Base-by-base conservation (phyloP, 768 basidiomycete species). In the Tulasnella sp. region DNA sequence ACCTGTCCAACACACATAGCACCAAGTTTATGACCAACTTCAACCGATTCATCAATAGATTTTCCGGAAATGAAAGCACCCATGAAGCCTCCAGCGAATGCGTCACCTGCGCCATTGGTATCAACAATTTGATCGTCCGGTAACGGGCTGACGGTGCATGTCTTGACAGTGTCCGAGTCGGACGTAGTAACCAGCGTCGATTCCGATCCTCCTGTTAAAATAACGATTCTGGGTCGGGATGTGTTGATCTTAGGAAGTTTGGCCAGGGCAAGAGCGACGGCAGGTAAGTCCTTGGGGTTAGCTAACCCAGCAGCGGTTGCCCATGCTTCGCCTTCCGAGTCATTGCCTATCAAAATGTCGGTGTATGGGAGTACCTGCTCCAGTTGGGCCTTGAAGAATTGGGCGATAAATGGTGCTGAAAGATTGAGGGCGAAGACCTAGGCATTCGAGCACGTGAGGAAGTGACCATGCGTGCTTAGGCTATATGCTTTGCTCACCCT, bases 61-160 rank as follows among this genome's bases (percentile, higher is more conserved):
- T 89, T 96, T 11, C 90, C 92, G 34, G 77, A 69, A 50, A 88
- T 82, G 56, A 79, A 75, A 1, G 84, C 93, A 49, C 89, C 96
- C 52, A 97, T 70, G 78, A 98, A 93, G 36, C 88, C 96, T 58
- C 94, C 96, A 23, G 92, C 91, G 65, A 99, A 98, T 40, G 89
- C 90, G 68, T 99, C 94, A 40, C 96, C 96, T 19, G 96, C 96
- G 50, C 89, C 96, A 70, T 99, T 99, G 46, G 96, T 98, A 69
- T 99, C 96, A 58, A 96, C 84, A 63, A 96, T 92, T 69, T 82
- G 64, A 37, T 73, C 76, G 53, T 76, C 74, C 43, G 66, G 63
- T 58, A 94, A 72, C 36, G 75, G 71, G 51, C 72, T 67, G 49
- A 94, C 88, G 3, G 72, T 57, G 69, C 73, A 84, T 14, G 37